Evolutionary conservation across 371 early-diverging fungal genomes (phyloP).

Genomic region (Mortierella sp.): DNA sequence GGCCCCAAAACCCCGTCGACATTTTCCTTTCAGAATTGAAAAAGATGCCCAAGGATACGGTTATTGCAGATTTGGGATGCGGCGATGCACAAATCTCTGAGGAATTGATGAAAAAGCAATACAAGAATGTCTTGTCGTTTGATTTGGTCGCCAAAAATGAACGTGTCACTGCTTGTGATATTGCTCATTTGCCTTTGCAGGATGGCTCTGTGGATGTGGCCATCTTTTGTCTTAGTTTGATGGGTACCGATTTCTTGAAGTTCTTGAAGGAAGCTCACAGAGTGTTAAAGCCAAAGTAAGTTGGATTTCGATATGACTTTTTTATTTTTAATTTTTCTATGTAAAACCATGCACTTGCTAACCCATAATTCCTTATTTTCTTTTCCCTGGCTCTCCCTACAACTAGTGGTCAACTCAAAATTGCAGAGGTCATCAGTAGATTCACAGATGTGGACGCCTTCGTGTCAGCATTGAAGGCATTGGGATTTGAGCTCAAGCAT

Average conservation of each 20-base stretch:
- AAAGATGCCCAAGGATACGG: constrained; percentile 61
- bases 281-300: constrained; percentile 86
- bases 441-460: constrained; percentile 87
- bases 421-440: constrained; percentile 95
- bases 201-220: constrained; percentile 86
- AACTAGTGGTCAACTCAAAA: constrained; percentile 87
- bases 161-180: constrained; percentile 94
- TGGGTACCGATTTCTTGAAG: constrained; percentile 97
- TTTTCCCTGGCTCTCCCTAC: neutral
- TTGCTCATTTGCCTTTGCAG: constrained; percentile 88
- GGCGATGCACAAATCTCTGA: constrained; percentile 96
- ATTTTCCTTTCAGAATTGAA: constrained; percentile 80
- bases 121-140: constrained; percentile 89
- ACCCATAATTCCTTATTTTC: neutral
- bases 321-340: constrained; percentile 9
- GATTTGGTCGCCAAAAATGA: constrained; percentile 92
- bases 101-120: constrained; percentile 72
- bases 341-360: no score
- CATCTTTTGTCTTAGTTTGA: constrained; percentile 96
- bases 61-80: constrained; percentile 98
- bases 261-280: constrained; percentile 94
- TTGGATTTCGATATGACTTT: neutral
- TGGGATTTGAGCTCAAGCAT: constrained; percentile 81
- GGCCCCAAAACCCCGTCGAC: constrained; percentile 98
- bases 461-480: constrained; percentile 70